These are phyloP conservation scores for Trichoderma asperellum DNA, from an alignment of 2,329 filamentous ascomycete genomes.

Conservation along the genomic window DNA sequence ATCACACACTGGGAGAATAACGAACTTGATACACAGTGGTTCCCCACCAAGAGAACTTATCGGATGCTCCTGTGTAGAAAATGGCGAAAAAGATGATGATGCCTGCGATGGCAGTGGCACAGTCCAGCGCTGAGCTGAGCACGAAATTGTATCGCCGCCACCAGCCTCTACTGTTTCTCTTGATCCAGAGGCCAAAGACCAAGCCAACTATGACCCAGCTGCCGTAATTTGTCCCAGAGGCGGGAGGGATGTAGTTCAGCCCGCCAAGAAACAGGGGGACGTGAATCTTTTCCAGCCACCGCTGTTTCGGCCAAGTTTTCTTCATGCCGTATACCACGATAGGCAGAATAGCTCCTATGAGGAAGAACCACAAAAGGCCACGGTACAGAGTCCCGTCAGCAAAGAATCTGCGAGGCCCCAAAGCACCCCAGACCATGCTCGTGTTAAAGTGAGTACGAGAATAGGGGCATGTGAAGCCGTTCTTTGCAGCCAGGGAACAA, in stretches of 20 bases:
- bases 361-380: conserved; percentile 56
- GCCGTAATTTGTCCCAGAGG: conserved; percentile 41
- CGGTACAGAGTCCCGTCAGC: conserved; percentile 54
- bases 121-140: conserved; percentile 40
- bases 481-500: conserved; percentile 49
- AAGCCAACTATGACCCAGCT: conserved; percentile 41
- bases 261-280: conserved; percentile 40
- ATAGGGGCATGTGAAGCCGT: conserved; percentile 51
- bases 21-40: conserved; percentile 29
- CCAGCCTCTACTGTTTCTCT: conserved; percentile 36
- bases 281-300: conserved; percentile 39
- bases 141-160: conserved; percentile 42
- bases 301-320: conserved; percentile 33
- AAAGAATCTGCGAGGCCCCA: conserved; percentile 61
- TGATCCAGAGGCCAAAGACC: conserved; percentile 37
- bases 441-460: conserved; percentile 53
- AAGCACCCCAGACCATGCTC: conserved; percentile 60
- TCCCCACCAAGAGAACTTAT: conserved; percentile 40
- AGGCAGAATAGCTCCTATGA: conserved; percentile 55
- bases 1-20: not conserved
- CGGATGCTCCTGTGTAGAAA: conserved; percentile 38
- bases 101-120: conserved; percentile 39
- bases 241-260: conserved; percentile 41
- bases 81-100: conserved; percentile 43
- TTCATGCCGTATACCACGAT: conserved; percentile 49